Percentiles rank a stretch among this genome's conserved stretches.
Evolutionary conservation across 768 basidiomycete species (phyloP).

Genomic region (Kwoniella heveanensis): DNA sequence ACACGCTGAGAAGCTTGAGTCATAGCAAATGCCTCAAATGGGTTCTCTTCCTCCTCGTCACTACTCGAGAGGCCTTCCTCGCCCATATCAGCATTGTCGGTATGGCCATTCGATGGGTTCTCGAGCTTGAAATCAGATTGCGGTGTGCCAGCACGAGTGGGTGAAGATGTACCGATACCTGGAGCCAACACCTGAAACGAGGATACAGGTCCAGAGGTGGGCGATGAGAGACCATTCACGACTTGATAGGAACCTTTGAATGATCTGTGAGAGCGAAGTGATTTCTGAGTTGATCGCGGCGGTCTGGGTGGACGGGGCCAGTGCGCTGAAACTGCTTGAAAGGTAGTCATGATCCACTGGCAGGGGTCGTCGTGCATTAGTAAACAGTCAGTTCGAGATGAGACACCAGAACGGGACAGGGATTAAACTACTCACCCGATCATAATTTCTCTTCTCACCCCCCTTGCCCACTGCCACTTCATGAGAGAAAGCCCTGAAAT

Average conservation of each 20-base stretch:
- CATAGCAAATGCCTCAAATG: slow-evolving; percentile 42
- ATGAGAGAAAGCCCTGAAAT: slow-evolving; percentile 43
- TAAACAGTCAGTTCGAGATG: no score
- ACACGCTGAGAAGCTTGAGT: slow-evolving; percentile 37
- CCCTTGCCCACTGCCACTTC: slow-evolving; percentile 36
- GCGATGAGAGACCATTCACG: slow-evolving; percentile 10
- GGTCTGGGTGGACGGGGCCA: slow-evolving; percentile 60
- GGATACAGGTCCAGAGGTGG: slow-evolving; percentile 1
- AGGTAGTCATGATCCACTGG: slow-evolving; percentile 76
- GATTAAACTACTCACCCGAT: slow-evolving; percentile 51
- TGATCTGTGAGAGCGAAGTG: slow-evolving; percentile 28
- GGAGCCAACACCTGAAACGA: slow-evolving; percentile 9
- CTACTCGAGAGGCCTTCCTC: slow-evolving; percentile 42
- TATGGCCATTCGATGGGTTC: not conserved
- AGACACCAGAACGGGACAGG: no score
- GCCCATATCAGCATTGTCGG: slow-evolving; percentile 9
- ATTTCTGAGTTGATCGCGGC: slow-evolving; percentile 38
- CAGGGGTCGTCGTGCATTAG: no score
- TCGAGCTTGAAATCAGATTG: slow-evolving; percentile 21
- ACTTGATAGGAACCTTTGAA: slow-evolving; percentile 18
- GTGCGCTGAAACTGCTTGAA: slow-evolving; percentile 83
- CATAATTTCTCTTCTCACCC: slow-evolving; percentile 48
- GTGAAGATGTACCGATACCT: slow-evolving; percentile 4
- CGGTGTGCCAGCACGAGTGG: slow-evolving; percentile 13
- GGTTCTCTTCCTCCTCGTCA: slow-evolving; percentile 40